phyloP scores from a whole-genome alignment of 2,329 filamentous ascomycete genomes.

The Huntiella omanensis region DNA sequence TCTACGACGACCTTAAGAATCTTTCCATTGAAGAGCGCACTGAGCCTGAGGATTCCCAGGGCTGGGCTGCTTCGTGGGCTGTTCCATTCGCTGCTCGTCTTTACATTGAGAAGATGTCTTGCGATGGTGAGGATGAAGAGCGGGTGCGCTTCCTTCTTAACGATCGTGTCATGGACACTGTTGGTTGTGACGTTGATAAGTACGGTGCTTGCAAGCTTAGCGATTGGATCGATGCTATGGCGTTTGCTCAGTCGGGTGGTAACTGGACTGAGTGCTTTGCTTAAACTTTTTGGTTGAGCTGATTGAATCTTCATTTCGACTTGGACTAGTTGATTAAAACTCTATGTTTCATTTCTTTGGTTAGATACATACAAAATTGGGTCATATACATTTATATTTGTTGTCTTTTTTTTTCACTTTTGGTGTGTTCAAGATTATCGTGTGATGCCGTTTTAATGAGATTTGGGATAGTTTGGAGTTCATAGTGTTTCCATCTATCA shows the following conservation, averaged over 20 bases:
- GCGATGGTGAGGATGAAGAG: constrained; percentile 39
- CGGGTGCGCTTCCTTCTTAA: constrained; percentile 67
- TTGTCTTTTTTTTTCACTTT: too few relatives aligned
- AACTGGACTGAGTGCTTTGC: constrained; percentile 49
- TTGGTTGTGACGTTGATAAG: constrained; percentile 49
- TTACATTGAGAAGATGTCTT: constrained; percentile 78
- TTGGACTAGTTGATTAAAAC: not conserved
- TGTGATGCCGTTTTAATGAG: too few relatives aligned
- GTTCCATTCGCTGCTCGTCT: constrained; percentile 67
- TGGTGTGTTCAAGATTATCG: too few relatives aligned
- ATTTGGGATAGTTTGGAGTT: too few relatives aligned
- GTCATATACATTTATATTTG: too few relatives aligned
- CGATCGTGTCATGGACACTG: constrained; percentile 57
- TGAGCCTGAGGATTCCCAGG: constrained; percentile 34
- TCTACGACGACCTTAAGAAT: constrained; percentile 48
- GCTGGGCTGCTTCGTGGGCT: constrained; percentile 58
- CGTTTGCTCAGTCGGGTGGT: constrained; percentile 54
- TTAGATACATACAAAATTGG: too few relatives aligned
- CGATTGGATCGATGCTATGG: constrained; percentile 55
- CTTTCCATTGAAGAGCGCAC: constrained; percentile 32
- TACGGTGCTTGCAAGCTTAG: constrained; percentile 51
- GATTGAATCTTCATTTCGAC: not conserved
- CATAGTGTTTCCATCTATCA: too few relatives aligned
- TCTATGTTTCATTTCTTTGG: not conserved
- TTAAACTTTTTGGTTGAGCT: constrained; percentile 11